Percentiles rank a stretch among this genome's conserved stretches.
phyloP scores from a whole-genome alignment of 2,329 filamentous ascomycete species.

The Amylocarpus encephaloides region DNA sequence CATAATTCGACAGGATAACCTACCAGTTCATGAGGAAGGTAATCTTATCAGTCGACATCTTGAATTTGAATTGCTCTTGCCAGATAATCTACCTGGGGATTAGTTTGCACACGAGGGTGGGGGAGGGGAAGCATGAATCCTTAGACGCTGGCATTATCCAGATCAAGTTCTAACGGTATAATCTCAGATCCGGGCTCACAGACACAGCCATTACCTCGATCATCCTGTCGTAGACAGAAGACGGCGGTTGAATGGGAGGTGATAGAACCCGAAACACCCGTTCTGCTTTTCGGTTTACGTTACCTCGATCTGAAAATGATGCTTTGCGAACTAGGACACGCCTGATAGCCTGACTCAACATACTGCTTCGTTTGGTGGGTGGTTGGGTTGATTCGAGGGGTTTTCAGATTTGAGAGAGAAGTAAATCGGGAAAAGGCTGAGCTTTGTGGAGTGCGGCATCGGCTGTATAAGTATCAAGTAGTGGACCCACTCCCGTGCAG shows the following conservation, averaged over 20 bases:
- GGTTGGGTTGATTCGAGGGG: too few species aligned
- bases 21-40: conserved; percentile 82
- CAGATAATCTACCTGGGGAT: conserved; percentile 34
- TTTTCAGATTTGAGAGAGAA: too few species aligned
- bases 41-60: conserved; percentile 78
- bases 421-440: too few species aligned
- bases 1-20: conserved; percentile 4
- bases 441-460: too few species aligned
- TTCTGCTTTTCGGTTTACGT: conserved; percentile 21
- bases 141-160: conserved; percentile 79
- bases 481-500: too few species aligned
- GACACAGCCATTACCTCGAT: neutral
- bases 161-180: conserved; percentile 79
- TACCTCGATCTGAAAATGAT: conserved; percentile 23
- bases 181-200: conserved; percentile 56
- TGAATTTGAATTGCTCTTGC: conserved; percentile 6
- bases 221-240: neutral
- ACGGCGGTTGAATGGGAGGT: neutral
- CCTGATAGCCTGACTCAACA: neutral
- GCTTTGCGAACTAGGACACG: conserved; percentile 10
- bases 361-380: neutral
- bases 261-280: conserved; percentile 19
- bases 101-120: conserved; percentile 35
- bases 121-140: conserved; percentile 61
- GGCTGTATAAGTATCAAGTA: too few species aligned